These are phyloP conservation scores for Lepiota subincarnata DNA, from an alignment of 768 basidiomycete genomes.

Conservation along the genomic window DNA sequence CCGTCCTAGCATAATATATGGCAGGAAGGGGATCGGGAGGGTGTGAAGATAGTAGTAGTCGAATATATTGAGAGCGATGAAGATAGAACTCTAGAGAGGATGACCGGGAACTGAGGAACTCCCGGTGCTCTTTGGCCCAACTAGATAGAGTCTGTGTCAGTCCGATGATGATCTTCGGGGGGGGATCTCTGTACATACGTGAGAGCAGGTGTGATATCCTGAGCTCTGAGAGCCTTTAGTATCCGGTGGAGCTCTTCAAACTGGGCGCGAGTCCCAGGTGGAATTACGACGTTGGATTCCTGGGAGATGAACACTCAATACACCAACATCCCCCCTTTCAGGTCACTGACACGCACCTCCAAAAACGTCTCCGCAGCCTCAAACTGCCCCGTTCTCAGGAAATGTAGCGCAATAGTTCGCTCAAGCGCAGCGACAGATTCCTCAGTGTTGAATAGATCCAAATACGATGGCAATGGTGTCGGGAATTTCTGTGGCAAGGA, in stretches of 20 bases:
- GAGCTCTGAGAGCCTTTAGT: constrained; percentile 57
- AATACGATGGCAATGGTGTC: constrained; percentile 58
- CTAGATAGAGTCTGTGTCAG: constrained; percentile 44
- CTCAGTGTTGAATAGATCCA: constrained; percentile 60
- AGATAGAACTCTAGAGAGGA: constrained; percentile 88
- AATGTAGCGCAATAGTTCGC: constrained; percentile 68
- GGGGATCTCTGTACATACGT: constrained; percentile 36
- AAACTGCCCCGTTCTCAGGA: constrained; percentile 80
- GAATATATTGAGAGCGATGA: constrained; percentile 87
- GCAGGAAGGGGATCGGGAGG: constrained; percentile 56
- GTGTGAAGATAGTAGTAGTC: constrained; percentile 61
- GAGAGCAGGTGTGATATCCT: constrained; percentile 76
- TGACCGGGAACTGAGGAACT: constrained; percentile 61
- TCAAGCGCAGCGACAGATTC: constrained; percentile 60
- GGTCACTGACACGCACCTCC: constrained; percentile 40
- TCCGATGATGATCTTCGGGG: not conserved
- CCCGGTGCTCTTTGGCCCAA: constrained; percentile 69
- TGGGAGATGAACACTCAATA: constrained; percentile 21
- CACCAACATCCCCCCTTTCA: not conserved
- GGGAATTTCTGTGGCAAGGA: constrained; percentile 49
- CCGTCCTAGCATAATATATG: constrained; percentile 68
- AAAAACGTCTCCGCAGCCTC: constrained; percentile 72
- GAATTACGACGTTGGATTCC: constrained; percentile 65
- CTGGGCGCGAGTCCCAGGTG: constrained; percentile 43
- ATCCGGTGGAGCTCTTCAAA: constrained; percentile 74